Conservation (phyloP, 345 rosid genomes). For the Citrus trifoliata region DNA sequence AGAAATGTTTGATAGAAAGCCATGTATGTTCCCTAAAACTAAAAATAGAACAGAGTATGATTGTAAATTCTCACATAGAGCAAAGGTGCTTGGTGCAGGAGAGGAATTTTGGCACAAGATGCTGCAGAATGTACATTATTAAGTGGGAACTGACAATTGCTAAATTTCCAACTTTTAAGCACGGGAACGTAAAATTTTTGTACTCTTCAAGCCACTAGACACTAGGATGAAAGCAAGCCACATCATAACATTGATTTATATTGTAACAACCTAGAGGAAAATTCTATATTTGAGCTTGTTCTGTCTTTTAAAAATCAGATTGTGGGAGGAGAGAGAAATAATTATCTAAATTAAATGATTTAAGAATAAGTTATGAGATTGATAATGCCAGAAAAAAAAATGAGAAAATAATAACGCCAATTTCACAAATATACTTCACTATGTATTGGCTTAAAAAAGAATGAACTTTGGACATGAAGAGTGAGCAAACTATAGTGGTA, state of each 20-base stretch:
- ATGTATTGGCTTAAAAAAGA: background rate
- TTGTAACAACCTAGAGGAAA: background rate
- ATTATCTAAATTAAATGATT: background rate
- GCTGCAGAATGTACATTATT: background rate
- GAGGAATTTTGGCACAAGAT: background rate
- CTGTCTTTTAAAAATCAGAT: background rate
- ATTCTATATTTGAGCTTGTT: background rate
- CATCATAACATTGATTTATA: background rate
- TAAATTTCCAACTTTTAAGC: background rate
- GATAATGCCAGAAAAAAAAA: background rate
- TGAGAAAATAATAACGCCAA: background rate
- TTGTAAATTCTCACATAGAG: background rate
- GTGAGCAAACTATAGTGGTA: background rate
- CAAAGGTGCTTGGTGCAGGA: background rate
- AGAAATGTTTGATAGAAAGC: background rate
- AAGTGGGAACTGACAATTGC: background rate
- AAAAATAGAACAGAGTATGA: background rate
- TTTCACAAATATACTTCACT: background rate
- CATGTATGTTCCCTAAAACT: background rate
- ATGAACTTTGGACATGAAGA: background rate
- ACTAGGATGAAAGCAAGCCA: constrained; percentile 8
- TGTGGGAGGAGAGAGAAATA: too few species aligned
- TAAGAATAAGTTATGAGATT: background rate
- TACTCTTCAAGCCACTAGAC: background rate
- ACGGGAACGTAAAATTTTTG: background rate